A percentile compares a stretch with the other conserved stretches of the same genome.
Conservation (phyloP, 2,329 filamentous ascomycete species). For the Penicillium sp. region DNA sequence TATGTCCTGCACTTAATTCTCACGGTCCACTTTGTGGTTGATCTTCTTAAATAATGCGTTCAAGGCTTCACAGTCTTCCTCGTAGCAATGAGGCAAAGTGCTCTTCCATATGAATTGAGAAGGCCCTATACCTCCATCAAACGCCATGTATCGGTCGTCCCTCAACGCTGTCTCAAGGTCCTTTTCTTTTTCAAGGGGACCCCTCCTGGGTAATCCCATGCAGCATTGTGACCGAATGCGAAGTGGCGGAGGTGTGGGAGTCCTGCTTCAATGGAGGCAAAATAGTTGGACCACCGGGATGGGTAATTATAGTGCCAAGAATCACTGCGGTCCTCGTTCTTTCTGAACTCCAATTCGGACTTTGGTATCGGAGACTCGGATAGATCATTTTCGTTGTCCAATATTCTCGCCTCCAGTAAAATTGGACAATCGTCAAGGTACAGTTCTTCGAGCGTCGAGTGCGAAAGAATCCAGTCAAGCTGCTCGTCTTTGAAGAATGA, state of each 20-base stretch:
- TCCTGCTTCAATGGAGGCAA: not conserved
- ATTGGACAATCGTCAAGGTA: constrained; percentile 1
- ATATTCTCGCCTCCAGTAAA: not conserved
- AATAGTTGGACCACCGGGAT: not conserved
- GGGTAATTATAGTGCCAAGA: not conserved
- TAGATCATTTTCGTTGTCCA: not conserved
- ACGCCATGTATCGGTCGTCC: not conserved
- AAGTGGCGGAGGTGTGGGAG: not conserved
- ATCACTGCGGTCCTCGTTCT: rapidly evolving
- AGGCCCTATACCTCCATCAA: not conserved
- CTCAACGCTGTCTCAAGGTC: not conserved
- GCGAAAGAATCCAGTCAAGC: constrained; percentile 2
- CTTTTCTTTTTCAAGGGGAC: not conserved
- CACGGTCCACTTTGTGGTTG: not conserved
- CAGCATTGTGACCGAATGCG: not conserved
- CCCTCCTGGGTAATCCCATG: not conserved
- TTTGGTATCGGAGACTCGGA: not conserved
- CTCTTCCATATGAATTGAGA: not conserved
- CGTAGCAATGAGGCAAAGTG: not conserved
- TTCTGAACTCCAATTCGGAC: not conserved
- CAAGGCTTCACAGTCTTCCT: not conserved
- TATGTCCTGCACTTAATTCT: not conserved
- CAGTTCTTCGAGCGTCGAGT: constrained; percentile 2
- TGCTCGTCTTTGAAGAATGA: constrained; percentile 1
- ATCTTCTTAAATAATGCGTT: not conserved